Evolutionary conservation across 2,329 filamentous ascomycete species (phyloP).

Genomic region (Trichoderma arundinaceum): DNA sequence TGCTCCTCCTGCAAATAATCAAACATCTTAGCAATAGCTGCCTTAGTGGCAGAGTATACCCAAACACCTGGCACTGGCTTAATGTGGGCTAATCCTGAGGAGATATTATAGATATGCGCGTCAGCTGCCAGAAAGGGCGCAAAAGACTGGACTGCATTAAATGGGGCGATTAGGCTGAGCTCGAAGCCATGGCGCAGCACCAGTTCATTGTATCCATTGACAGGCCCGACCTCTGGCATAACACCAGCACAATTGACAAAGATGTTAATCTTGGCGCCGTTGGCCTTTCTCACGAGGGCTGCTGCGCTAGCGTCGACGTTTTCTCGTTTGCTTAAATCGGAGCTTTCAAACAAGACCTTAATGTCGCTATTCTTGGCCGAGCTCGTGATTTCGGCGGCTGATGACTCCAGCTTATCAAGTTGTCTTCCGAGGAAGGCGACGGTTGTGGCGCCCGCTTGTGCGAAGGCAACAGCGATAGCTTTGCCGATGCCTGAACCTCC

Average conservation of each 20-base stretch:
- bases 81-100: not conserved
- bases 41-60: not conserved
- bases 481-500: not conserved
- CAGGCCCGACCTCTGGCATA: not conserved
- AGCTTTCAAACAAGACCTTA: not conserved
- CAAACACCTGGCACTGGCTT: constrained; percentile 1
- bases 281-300: not conserved
- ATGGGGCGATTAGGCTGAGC: not conserved
- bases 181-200: not conserved
- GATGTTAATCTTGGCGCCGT: not conserved
- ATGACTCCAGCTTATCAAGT: not conserved
- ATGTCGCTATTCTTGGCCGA: not conserved
- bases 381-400: not conserved
- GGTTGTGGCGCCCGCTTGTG: not conserved
- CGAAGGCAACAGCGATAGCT: not conserved
- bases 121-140: not conserved
- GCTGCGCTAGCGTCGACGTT: not conserved
- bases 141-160: not conserved
- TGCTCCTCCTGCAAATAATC: not conserved
- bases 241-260: not conserved
- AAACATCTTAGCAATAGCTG: not conserved
- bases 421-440: not conserved
- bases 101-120: not conserved
- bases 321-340: not conserved
- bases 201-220: not conserved